Conservation (phyloP, 2,329 filamentous ascomycete species). For the Colletotrichum lentis region DNA sequence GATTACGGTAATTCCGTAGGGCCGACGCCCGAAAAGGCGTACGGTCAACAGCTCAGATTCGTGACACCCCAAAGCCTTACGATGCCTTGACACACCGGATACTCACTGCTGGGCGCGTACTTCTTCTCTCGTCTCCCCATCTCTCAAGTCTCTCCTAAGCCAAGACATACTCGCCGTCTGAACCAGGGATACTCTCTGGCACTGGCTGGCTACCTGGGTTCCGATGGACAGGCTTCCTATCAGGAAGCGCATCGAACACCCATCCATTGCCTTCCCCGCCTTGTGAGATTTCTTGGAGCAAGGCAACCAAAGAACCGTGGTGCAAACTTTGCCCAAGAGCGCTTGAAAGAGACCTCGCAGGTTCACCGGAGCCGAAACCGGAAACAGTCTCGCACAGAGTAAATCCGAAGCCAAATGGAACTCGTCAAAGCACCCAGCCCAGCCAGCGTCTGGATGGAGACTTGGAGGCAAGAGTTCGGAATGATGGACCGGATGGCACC, state of each 20-base stretch:
- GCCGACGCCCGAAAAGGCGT: background rate
- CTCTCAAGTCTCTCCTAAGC: background rate
- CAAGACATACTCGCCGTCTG: no score
- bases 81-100: background rate
- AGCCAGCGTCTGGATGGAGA: background rate
- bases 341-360: background rate
- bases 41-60: background rate
- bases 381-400: background rate
- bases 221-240: background rate
- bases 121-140: background rate
- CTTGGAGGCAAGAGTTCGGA: background rate
- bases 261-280: no score
- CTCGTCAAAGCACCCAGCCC: no score
- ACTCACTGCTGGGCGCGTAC: background rate
- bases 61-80: background rate
- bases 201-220: no score
- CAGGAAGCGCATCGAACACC: background rate
- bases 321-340: no score
- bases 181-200: no score
- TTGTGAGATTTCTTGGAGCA: background rate
- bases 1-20: background rate
- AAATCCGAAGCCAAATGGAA: background rate
- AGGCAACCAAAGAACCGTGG: no score
- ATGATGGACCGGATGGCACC: no score
- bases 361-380: background rate